Percentiles rank a stretch among this genome's conserved stretches.
These are phyloP conservation scores for Colletotrichum echinochloae DNA, from an alignment of 2,329 filamentous ascomycete species.

Conservation along the genomic window DNA sequence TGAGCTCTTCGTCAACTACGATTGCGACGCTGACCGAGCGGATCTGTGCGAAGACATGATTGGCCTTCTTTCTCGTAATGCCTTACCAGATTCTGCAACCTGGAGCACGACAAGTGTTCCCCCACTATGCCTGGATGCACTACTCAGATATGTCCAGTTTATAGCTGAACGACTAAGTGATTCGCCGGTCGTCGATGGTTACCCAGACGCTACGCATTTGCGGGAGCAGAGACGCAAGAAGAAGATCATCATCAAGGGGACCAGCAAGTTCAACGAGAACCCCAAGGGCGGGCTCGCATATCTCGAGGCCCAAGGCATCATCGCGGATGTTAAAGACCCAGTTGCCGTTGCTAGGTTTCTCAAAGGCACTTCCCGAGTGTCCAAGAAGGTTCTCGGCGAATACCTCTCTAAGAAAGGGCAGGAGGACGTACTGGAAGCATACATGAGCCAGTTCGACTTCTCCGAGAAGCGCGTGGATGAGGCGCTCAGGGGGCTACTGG, in stretches of 20 bases:
- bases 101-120: slow-evolving; percentile 99
- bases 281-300: slow-evolving; percentile 91
- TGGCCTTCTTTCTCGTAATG: slow-evolving; percentile 90
- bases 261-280: slow-evolving; percentile 93
- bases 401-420: slow-evolving; percentile 93
- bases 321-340: slow-evolving; percentile 79
- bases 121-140: slow-evolving; percentile 90
- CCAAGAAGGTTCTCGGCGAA: slow-evolving; percentile 91
- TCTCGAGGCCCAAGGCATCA: slow-evolving; percentile 86
- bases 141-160: slow-evolving; percentile 91
- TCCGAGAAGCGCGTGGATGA: slow-evolving; percentile 88
- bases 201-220: slow-evolving; percentile 74
- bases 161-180: slow-evolving; percentile 88
- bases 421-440: slow-evolving; percentile 84
- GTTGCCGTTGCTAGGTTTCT: slow-evolving; percentile 87
- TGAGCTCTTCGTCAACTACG: slow-evolving; percentile 97
- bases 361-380: slow-evolving; percentile 86
- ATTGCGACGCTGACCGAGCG: slow-evolving; percentile 90
- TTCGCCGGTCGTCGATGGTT: slow-evolving; percentile 70
- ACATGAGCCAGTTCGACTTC: slow-evolving; percentile 91
- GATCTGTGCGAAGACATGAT: slow-evolving; percentile 97
- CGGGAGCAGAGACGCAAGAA: slow-evolving; percentile 82
- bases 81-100: slow-evolving; percentile 94
- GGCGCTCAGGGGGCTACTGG: slow-evolving; percentile 86
- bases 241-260: slow-evolving; percentile 87